phyloP scores from a whole-genome alignment of 176 grass and related monocot species.

The Zoysia pacifica region DNA sequence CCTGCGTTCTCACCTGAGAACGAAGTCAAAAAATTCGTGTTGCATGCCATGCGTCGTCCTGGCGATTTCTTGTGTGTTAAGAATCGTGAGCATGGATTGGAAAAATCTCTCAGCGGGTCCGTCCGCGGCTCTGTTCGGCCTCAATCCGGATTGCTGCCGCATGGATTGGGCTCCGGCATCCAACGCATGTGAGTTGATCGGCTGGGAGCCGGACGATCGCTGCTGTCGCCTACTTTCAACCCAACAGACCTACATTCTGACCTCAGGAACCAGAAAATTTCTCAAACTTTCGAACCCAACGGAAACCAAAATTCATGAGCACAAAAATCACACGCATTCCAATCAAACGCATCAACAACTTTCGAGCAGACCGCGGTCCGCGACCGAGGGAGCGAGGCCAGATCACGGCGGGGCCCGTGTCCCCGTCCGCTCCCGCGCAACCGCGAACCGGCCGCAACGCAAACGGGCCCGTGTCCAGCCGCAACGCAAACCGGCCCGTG shows the following conservation, averaged over 20 bases:
- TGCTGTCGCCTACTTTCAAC: neutral
- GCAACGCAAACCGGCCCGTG: neutral
- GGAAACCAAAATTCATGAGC: neutral
- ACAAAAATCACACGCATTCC: neutral
- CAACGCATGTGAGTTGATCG: too few species aligned
- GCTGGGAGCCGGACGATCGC: too few species aligned
- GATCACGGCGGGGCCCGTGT: neutral
- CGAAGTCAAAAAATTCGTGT: too few species aligned
- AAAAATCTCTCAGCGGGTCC: too few species aligned
- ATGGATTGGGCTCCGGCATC: too few species aligned
- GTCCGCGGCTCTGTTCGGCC: too few species aligned
- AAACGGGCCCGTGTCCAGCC: slow-evolving; percentile 10
- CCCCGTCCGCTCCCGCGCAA: neutral
- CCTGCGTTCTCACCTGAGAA: too few species aligned
- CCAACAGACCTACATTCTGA: neutral
- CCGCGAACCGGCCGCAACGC: neutral
- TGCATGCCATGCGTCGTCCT: too few species aligned
- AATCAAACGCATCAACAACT: too few species aligned
- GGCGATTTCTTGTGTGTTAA: too few species aligned
- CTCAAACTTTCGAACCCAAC: neutral
- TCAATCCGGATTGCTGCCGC: too few species aligned
- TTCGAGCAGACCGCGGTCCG: neutral
- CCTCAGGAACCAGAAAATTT: neutral
- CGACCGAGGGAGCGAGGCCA: neutral
- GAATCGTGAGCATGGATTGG: too few species aligned